A percentile compares a stretch with the other conserved stretches of the same genome.
Conservation (phyloP, 192 early-diverging fungal species). For the Coemansia biformis region DNA sequence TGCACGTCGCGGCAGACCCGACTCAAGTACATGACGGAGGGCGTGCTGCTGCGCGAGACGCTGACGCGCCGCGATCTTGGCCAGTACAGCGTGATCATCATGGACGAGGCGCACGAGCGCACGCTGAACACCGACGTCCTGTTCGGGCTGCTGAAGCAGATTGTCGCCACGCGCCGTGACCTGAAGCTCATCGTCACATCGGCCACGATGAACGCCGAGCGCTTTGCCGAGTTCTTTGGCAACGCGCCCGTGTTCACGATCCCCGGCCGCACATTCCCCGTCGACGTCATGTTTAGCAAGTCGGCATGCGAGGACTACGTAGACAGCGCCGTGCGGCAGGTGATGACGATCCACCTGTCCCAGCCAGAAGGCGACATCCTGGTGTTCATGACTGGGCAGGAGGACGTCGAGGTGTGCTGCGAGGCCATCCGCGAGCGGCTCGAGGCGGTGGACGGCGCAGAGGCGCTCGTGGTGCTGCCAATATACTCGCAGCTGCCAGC, state of each 20-base stretch:
- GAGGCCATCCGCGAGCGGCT: conserved; percentile 69
- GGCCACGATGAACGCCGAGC: conserved; percentile 92
- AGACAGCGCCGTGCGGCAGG: conserved; percentile 87
- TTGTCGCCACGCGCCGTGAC: conserved; percentile 74
- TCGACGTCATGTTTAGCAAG: conserved; percentile 91
- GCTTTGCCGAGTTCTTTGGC: conserved; percentile 86
- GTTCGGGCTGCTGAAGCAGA: conserved; percentile 86
- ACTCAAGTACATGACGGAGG: conserved; percentile 99
- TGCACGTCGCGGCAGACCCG: conserved; percentile 82
- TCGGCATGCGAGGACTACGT: conserved; percentile 94
- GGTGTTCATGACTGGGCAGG: conserved; percentile 95
- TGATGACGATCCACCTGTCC: conserved; percentile 92
- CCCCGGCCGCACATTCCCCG: conserved; percentile 91
- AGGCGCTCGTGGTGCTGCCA: conserved; percentile 79
- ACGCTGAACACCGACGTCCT: conserved; percentile 94
- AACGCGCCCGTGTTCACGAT: conserved; percentile 93
- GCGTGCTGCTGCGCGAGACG: conserved; percentile 91
- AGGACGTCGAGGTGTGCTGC: conserved; percentile 89
- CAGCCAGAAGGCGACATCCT: conserved; percentile 92
- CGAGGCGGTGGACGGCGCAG: conserved; percentile 55
- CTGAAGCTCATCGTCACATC: conserved; percentile 94
- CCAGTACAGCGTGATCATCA: conserved; percentile 87
- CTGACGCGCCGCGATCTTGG: conserved; percentile 75
- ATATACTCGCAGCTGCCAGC: conserved; percentile 92
- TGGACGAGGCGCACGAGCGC: conserved; percentile 99